A percentile compares a stretch with the other conserved stretches of the same genome.
phyloP scores from a whole-genome alignment of 2,329 filamentous ascomycete species.

The Pseudogymnoascus sp. region DNA sequence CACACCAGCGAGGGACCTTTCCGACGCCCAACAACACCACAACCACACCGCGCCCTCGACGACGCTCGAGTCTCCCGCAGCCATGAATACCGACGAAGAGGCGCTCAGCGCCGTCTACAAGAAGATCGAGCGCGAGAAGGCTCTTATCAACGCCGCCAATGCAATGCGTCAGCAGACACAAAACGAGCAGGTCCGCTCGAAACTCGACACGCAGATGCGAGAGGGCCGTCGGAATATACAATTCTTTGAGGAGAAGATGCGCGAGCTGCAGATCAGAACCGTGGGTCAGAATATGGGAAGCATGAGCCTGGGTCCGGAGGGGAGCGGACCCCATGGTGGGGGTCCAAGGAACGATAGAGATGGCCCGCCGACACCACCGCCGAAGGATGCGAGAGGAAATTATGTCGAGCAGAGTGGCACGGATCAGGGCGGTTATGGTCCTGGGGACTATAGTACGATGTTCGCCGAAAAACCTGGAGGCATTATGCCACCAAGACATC shows the following conservation, averaged over 20 bases:
- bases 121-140: slow-evolving; percentile 98
- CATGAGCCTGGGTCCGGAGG: slow-evolving; percentile 52
- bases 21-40: slow-evolving; percentile 1
- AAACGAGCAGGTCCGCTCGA: slow-evolving; percentile 83
- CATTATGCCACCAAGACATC: slow-evolving; percentile 72
- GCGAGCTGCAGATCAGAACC: slow-evolving; percentile 76
- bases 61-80: slow-evolving; percentile 19
- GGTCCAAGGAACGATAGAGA: slow-evolving; percentile 38
- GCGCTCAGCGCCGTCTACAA: slow-evolving; percentile 72
- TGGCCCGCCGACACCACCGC: slow-evolving; percentile 56
- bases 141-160: slow-evolving; percentile 86
- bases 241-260: slow-evolving; percentile 89
- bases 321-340: slow-evolving; percentile 31
- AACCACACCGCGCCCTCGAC: slow-evolving; percentile 2
- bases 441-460: slow-evolving; percentile 45
- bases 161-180: slow-evolving; percentile 93
- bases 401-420: slow-evolving; percentile 35
- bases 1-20: slow-evolving; percentile 1
- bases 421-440: slow-evolving; percentile 57
- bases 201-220: slow-evolving; percentile 87
- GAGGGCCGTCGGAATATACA: slow-evolving; percentile 88
- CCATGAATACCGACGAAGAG: slow-evolving; percentile 56
- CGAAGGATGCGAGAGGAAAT: slow-evolving; percentile 55
- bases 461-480: slow-evolving; percentile 34
- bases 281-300: slow-evolving; percentile 58